Conservation (phyloP, 2,329 filamentous ascomycete species). For the Fusarium graminum region DNA sequence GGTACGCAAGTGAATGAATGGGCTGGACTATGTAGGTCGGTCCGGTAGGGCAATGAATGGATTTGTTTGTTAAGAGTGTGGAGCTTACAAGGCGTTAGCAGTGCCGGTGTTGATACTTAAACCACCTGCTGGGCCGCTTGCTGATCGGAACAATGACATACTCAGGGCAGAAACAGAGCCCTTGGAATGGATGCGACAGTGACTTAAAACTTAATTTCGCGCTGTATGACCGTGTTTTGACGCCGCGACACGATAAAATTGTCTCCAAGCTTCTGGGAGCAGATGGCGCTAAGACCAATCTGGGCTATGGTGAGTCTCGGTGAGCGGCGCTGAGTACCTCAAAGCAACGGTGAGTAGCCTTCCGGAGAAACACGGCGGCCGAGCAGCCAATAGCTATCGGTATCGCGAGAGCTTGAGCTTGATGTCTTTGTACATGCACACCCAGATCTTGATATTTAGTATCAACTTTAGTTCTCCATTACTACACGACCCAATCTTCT, state of each 20-base stretch:
- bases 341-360: constrained; percentile 1
- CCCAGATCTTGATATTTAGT: neutral
- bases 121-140: constrained; percentile 70
- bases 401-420: constrained; percentile 39
- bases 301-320: constrained; percentile 31
- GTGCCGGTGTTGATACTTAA: constrained; percentile 74
- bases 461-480: neutral
- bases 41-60: constrained; percentile 27
- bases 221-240: constrained; percentile 40
- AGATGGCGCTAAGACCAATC: constrained; percentile 42
- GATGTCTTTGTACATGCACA: constrained; percentile 29
- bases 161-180: constrained; percentile 35
- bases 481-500: neutral
- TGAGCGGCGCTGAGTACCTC: constrained; percentile 31
- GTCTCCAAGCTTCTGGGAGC: constrained; percentile 32
- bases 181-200: constrained; percentile 39
- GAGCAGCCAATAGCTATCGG: constrained; percentile 26
- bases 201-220: constrained; percentile 38
- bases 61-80: constrained; percentile 44
- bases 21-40: constrained; percentile 29
- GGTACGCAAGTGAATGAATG: constrained; percentile 12
- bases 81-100: constrained; percentile 64
- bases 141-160: constrained; percentile 68
- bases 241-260: constrained; percentile 38
- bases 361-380: constrained; percentile 51